Conservation (phyloP, 129 eudicot species). For the Saussurea involucrata region DNA sequence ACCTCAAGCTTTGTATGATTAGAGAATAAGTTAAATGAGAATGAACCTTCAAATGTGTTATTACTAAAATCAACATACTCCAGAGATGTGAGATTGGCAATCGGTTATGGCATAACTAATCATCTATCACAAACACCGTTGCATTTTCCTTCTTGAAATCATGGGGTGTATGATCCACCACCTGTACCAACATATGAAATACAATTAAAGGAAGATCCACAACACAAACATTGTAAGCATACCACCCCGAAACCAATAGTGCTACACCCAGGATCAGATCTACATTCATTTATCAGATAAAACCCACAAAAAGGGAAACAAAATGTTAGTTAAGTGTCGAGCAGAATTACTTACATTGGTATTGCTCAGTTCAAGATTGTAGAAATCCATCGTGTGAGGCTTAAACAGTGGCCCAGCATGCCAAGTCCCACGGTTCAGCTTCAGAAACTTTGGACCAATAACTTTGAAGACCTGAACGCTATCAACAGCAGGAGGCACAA, state of each 20-base stretch:
- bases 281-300: neutral
- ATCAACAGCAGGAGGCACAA: constrained; percentile 68
- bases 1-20: neutral
- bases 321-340: neutral
- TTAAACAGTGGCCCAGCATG: constrained; percentile 91
- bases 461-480: constrained; percentile 58
- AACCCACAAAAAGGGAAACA: neutral
- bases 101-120: constrained; percentile 19
- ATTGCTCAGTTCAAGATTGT: constrained; percentile 84
- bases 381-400: constrained; percentile 64
- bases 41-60: neutral
- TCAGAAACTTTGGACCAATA: constrained; percentile 81
- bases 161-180: constrained; percentile 84
- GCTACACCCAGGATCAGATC: neutral
- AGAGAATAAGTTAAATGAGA: neutral
- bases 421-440: constrained; percentile 87
- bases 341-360: constrained; percentile 70
- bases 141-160: constrained; percentile 48
- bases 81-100: neutral
- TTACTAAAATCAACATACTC: neutral
- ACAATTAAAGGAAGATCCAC: neutral
- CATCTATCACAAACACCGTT: constrained; percentile 51
- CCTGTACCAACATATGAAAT: constrained; percentile 38
- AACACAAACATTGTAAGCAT: neutral
- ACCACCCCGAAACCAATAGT: neutral